Conservation (phyloP, 768 basidiomycete genomes). For the Lanmaoa pseudosensibilis region DNA sequence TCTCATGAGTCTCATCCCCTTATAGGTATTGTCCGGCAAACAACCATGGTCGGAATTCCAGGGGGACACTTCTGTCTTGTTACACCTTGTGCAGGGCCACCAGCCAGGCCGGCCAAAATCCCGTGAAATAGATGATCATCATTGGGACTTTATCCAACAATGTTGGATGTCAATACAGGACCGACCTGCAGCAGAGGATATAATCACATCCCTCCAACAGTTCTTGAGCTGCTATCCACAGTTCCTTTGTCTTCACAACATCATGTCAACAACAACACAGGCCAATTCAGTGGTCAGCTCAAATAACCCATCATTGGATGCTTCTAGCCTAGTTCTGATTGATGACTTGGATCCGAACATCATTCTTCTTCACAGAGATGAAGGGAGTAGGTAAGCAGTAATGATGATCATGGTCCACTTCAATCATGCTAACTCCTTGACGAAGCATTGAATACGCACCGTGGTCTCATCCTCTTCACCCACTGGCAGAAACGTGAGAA, state of each 20-base stretch:
- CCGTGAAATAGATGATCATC: neutral
- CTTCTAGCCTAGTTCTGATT: too few species aligned
- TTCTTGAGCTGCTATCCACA: neutral
- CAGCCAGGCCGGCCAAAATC: neutral
- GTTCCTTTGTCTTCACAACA: neutral
- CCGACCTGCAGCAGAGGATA: neutral
- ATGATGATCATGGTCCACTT: too few species aligned
- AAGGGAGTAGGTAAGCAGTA: too few species aligned
- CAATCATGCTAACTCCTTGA: too few species aligned
- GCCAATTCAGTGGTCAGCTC: neutral
- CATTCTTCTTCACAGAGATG: too few species aligned
- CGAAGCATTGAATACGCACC: too few species aligned
- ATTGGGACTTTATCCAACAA: conserved; percentile 6
- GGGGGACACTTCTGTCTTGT: conserved; percentile 3
- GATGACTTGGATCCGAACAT: neutral
- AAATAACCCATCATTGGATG: neutral
- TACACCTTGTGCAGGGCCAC: neutral
- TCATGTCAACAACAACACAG: too few species aligned
- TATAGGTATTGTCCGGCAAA: neutral
- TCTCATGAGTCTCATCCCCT: conserved; percentile 8
- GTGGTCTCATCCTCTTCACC: too few species aligned
- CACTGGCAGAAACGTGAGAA: too few species aligned
- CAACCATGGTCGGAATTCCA: neutral
- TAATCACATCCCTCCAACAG: neutral
- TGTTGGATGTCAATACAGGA: conserved; percentile 1